Conservation (phyloP, 768 basidiomycete genomes). For the Auriscalpium vulgare region DNA sequence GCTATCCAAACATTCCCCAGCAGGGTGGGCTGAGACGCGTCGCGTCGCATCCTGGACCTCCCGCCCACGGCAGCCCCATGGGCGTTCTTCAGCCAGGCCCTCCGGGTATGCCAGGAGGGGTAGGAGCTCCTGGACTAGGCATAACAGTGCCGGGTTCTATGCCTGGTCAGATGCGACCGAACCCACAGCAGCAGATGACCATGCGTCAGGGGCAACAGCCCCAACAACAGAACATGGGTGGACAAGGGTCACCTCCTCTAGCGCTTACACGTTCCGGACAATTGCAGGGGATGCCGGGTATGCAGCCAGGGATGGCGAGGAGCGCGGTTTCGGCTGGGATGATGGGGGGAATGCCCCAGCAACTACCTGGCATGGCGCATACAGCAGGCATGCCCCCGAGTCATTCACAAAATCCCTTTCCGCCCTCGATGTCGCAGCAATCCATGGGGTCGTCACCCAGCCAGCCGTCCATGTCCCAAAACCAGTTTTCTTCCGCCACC, state of each 20-base stretch:
- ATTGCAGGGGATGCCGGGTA: constrained; percentile 28
- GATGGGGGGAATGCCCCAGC: constrained; percentile 37
- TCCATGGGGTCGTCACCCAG: constrained; percentile 36
- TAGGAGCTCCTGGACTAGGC: constrained; percentile 21
- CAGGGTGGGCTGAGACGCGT: constrained; percentile 43
- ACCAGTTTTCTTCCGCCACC: constrained; percentile 25
- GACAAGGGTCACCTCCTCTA: constrained; percentile 35
- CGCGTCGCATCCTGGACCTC: constrained; percentile 41
- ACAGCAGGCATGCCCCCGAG: constrained; percentile 25
- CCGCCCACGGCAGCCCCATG: constrained; percentile 28
- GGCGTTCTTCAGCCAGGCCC: constrained; percentile 28
- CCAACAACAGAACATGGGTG: constrained; percentile 25
- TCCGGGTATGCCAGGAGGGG: constrained; percentile 28
- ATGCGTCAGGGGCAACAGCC: constrained; percentile 22
- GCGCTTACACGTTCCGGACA: constrained; percentile 31
- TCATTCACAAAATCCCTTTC: constrained; percentile 28
- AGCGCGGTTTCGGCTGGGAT: constrained; percentile 14
- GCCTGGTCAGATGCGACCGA: constrained; percentile 27
- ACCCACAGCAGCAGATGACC: constrained; percentile 24
- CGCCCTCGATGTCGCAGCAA: constrained; percentile 31
- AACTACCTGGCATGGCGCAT: constrained; percentile 16
- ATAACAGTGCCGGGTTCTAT: constrained; percentile 42
- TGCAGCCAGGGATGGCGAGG: constrained; percentile 40
- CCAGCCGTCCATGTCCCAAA: constrained; percentile 29
- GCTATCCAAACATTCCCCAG: constrained; percentile 36